Conservation (phyloP, 2,329 filamentous ascomycete species). For the Neospermospora avenae region DNA sequence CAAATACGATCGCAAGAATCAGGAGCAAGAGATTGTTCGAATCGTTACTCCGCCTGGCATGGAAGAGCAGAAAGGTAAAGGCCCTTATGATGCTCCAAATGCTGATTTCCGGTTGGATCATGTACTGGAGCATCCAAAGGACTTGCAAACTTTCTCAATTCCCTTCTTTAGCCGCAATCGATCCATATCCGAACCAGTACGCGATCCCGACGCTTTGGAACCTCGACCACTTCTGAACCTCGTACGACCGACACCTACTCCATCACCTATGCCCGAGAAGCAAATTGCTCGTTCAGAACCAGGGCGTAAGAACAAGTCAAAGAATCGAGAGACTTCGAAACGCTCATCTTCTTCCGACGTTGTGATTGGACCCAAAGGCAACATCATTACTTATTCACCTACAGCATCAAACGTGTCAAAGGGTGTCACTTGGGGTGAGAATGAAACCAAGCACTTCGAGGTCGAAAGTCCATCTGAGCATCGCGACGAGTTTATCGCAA, state of each 20-base stretch:
- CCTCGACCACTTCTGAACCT: conserved; percentile 55
- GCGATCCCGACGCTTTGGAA: conserved; percentile 28
- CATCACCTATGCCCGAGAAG: conserved; percentile 48
- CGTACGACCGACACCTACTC: conserved; percentile 55
- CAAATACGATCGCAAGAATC: conserved; percentile 42
- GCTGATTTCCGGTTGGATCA: conserved; percentile 64
- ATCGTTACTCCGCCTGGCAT: conserved; percentile 56
- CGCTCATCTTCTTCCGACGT: conserved; percentile 34
- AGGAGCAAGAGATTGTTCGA: conserved; percentile 40
- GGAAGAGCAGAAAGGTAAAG: conserved; percentile 44
- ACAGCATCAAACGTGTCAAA: conserved; percentile 48
- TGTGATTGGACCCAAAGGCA: conserved; percentile 41
- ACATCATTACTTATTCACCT: conserved; percentile 42
- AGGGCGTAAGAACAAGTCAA: conserved; percentile 12
- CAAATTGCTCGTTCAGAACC: conserved; percentile 30
- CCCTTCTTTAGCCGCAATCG: conserved; percentile 29
- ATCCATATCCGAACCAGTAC: conserved; percentile 39
- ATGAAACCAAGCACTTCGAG: conserved; percentile 62
- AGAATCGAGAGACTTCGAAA: conserved; percentile 13
- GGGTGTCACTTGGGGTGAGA: conserved; percentile 62
- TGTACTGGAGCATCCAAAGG: conserved; percentile 48
- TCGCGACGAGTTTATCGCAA: conserved; percentile 31
- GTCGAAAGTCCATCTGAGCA: conserved; percentile 53
- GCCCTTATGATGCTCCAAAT: conserved; percentile 54
- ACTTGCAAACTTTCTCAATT: conserved; percentile 41